Evolutionary conservation across 2,329 filamentous ascomycete genomes (phyloP), one percentile per base, ranked within the genome.

Genomic region (Diaporthe batatas): DNA sequence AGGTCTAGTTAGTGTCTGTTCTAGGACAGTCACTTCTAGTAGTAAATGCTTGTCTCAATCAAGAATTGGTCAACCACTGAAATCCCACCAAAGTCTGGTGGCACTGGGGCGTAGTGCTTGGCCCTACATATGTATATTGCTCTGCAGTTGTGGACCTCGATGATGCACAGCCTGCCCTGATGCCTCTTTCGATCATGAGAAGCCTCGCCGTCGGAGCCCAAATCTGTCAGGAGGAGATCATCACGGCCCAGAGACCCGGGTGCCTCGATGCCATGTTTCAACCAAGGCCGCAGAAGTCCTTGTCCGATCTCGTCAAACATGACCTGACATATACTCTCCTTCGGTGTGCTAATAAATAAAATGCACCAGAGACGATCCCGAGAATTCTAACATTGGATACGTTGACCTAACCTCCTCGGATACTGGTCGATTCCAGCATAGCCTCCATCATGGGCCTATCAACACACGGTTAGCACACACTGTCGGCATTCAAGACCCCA

Each of bases 271-370:
- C 25, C 42, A 64, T 34, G 11, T 23, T 23, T 14, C 29, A 65
- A 55, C 25, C 44, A 18, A 65, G 44, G 36, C 44, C 62, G 44
- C 62, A 36, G 14, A 51, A 51, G 21, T 12, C 32, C 23, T 65
- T n/a, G 6, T 14, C 62, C 62, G 29, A 14, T 14, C n/a, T 51
- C n/a, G 51, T 65, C 23, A 51, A 51, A 65, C 12, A 51, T 34
- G 44, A 3, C 32, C 44, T 23, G 29, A 25, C 12, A 36, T 36
- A 47, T 51, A 12, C 21, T 65, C 29, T 36, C 47, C 62, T 51
- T 36, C 29, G 62, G 62, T 65, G 62, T 65, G n/a, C 21, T 25
- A 36, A 65, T 65, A 65, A 65, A 65, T 34, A 36, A 65, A 65
- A 18, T 14, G n/a, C 29, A 49, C 44, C 25, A 23, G 34, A 51